These are phyloP conservation scores for Alloteropsis semialata DNA, from an alignment of 176 grass and related monocot genomes.

Conservation along the genomic window DNA sequence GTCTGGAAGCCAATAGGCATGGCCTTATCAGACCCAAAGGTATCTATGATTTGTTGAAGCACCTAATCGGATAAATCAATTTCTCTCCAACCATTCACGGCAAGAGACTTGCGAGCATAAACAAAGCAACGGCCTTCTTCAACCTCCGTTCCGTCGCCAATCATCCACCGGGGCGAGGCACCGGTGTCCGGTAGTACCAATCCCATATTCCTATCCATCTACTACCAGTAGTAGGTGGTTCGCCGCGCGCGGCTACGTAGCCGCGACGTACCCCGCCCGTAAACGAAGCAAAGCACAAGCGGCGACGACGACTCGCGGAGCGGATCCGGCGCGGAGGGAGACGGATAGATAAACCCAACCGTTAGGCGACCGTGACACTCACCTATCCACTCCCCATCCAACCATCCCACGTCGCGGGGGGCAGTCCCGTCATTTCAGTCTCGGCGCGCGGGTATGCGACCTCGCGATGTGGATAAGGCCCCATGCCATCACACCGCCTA, in stretches of 20 bases:
- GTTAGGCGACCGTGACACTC: slow-evolving; percentile 16
- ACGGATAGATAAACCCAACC: slow-evolving; percentile 11
- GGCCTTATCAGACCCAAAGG: not conserved
- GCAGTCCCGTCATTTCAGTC: slow-evolving; percentile 29
- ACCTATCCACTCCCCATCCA: not conserved
- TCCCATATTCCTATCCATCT: not conserved
- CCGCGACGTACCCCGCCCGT: too few relatives aligned
- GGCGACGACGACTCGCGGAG: not conserved
- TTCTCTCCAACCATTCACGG: not conserved
- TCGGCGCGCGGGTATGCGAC: not conserved
- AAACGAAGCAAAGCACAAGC: not conserved
- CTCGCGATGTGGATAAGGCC: slow-evolving; percentile 66
- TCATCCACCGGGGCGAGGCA: not conserved
- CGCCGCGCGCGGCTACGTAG: not conserved
- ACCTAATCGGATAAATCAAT: not conserved
- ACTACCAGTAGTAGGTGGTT: not conserved
- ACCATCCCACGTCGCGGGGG: not conserved
- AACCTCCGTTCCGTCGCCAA: not conserved
- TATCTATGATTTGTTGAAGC: not conserved
- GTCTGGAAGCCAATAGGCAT: not conserved
- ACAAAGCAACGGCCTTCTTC: not conserved
- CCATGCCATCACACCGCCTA: slow-evolving; percentile 1
- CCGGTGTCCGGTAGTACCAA: not conserved
- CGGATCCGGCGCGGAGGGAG: not conserved
- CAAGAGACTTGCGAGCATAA: not conserved